phyloP scores from a whole-genome alignment of 306 rosid species.

The Glycyrrhiza uralensis region DNA sequence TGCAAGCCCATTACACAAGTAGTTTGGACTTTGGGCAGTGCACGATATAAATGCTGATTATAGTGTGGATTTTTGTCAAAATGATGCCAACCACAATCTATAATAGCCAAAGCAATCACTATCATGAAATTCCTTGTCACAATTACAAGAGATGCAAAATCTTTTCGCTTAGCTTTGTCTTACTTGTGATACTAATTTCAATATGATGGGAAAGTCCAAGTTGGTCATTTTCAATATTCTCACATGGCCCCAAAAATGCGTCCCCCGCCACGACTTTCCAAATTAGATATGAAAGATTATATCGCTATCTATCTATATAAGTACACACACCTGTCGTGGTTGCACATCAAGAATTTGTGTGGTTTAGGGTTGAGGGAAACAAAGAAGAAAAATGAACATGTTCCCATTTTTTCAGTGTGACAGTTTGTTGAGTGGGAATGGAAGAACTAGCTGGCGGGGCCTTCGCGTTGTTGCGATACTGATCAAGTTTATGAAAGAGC shows the following conservation, averaged over 20 bases:
- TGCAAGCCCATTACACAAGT: not conserved
- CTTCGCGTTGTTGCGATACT: not conserved
- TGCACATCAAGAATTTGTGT: slow-evolving; percentile 17
- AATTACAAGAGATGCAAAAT: slow-evolving; percentile 13
- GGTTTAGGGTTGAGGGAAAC: slow-evolving; percentile 26
- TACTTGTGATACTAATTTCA: slow-evolving; percentile 7
- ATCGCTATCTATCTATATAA: slow-evolving; percentile 19
- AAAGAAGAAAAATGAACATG: not conserved
- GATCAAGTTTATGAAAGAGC: not conserved
- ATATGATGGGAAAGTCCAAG: slow-evolving; percentile 32
- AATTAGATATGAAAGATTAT: slow-evolving; percentile 4
- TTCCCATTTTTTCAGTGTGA: slow-evolving; percentile 13
- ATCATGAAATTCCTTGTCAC: slow-evolving; percentile 43
- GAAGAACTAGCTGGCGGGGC: not conserved
- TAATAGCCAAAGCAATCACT: slow-evolving; percentile 23
- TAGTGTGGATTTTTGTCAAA: not conserved
- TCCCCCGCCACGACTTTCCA: slow-evolving; percentile 16
- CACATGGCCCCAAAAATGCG: slow-evolving; percentile 26
- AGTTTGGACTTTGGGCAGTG: not conserved
- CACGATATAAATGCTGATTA: not conserved
- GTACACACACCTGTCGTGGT: not conserved
- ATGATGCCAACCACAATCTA: not conserved
- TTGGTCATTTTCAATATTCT: slow-evolving; percentile 33
- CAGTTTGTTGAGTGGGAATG: not conserved
- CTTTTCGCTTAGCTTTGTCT: slow-evolving; percentile 25